Percentiles rank a stretch among this genome's conserved stretches.
phyloP scores from a whole-genome alignment of 345 rosid genomes.

The Citrus maxima region DNA sequence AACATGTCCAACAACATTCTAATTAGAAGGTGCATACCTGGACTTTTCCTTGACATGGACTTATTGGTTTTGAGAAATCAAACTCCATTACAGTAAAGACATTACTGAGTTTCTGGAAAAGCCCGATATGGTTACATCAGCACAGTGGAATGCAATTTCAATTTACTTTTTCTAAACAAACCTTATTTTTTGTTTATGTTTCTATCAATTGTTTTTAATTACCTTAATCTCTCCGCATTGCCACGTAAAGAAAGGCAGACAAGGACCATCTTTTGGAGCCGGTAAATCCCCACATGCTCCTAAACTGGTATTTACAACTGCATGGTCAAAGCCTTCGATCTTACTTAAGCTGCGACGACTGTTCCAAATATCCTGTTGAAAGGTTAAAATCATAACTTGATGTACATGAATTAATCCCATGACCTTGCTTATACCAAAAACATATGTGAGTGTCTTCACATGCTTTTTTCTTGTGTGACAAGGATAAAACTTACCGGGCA shows the following conservation, averaged over 20 bases:
- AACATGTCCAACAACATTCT: background rate
- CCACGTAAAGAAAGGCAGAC: slow-evolving; percentile 74
- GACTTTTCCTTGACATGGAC: slow-evolving; percentile 56
- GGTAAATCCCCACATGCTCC: slow-evolving; percentile 80
- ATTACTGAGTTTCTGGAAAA: slow-evolving; percentile 68
- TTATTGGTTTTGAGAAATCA: slow-evolving; percentile 60
- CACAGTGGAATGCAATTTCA: background rate
- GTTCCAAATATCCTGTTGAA: slow-evolving; percentile 75
- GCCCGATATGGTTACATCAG: background rate
- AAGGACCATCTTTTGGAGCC: slow-evolving; percentile 57
- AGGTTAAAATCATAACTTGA: slow-evolving; percentile 2
- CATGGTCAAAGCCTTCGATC: slow-evolving; percentile 89
- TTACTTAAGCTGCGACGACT: slow-evolving; percentile 61
- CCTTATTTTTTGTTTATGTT: background rate
- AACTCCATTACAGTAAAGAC: slow-evolving; percentile 66
- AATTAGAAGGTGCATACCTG: slow-evolving; percentile 41
- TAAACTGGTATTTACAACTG: slow-evolving; percentile 64
- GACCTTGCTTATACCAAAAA: background rate
- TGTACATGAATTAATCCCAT: background rate
- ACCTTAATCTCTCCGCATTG: slow-evolving; percentile 89
- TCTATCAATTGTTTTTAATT: slow-evolving; percentile 7
- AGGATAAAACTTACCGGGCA: slow-evolving; percentile 61
- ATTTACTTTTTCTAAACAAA: background rate
- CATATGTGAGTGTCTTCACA: background rate
- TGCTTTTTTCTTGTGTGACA: background rate